Evolutionary conservation across 2,329 filamentous ascomycete species (phyloP), one percentile per base, ranked within the genome.

Genomic region (Fusarium sp.): DNA sequence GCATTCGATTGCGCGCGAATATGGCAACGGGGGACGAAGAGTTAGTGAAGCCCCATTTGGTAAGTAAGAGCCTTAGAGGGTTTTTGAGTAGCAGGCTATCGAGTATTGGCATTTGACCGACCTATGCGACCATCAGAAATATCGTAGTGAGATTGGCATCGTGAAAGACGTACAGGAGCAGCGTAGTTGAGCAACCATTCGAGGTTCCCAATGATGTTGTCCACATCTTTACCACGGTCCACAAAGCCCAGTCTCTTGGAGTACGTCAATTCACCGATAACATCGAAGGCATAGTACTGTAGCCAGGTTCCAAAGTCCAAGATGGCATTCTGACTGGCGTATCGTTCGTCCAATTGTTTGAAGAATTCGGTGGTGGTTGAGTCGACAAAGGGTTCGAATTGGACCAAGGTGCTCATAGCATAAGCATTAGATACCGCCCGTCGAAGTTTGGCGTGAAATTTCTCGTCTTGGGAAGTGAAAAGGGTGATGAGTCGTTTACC

Each of bases 281-380:
- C 70, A 20, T 72, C 70, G 6, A 72, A 72, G 1, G 70, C 70
- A 22, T 72, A 72, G 6, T 60, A 72, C 5, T 72, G 70, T 0
- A 72, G 57, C 70, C 70, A 72, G 3, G 46, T 53, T 1, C 69
- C 63, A 18, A 72, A 52, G 3, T 70, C 66, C 1, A 67, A 60
- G 1, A 53, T 7, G 1, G 28, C 51, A 1, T 34, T 31, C 2
- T 63, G 39, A 4, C 46, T 46, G 0, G 46, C 44, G 13, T 48
- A 63, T 18, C 48, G 33, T 1, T 14, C n/a, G 0, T 63, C 48
- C 2, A 61, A 17, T 6, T 61, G 60, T 15, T 46, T 38, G 1
- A 63, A 53, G 9, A 63, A 49, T 7, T 48, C 48, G 0, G 33
- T 53, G 0, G 38, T 55, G 1, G 60, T 63, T 0, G 56, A 61